Evolutionary conservation across 495 filamentous ascomycete genomes (phyloP).

Genomic region (Aspergillus panamensis): DNA sequence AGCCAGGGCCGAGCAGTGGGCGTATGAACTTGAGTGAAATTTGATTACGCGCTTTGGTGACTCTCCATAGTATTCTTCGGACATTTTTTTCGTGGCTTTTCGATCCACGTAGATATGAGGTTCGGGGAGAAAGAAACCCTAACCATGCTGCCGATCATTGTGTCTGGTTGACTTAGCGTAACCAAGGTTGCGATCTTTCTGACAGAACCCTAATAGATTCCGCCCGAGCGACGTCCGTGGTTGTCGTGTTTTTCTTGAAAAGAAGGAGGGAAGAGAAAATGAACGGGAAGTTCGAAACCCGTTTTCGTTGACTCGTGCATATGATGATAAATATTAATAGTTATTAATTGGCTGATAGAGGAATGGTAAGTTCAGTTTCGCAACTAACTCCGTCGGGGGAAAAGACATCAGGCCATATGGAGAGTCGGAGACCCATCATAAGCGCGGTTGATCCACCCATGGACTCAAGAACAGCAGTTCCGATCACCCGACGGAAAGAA

Average conservation of each 20-base stretch:
- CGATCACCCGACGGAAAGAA: background rate
- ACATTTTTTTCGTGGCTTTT: background rate
- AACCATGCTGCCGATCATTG: constrained; percentile 1
- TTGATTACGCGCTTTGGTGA: too few relatives aligned
- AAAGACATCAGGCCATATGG: background rate
- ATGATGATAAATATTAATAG: background rate
- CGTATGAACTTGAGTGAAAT: too few relatives aligned
- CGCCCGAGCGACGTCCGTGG: background rate
- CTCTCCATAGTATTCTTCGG: background rate
- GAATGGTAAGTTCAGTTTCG: background rate
- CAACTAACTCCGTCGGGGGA: background rate
- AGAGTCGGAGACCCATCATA: background rate
- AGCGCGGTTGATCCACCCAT: background rate
- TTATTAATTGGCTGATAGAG: background rate
- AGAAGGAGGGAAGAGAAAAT: background rate
- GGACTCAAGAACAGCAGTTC: constrained; percentile 2
- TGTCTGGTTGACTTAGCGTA: background rate
- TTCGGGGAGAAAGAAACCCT: background rate
- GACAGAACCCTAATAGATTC: background rate
- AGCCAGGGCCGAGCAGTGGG: too few relatives aligned
- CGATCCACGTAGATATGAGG: background rate
- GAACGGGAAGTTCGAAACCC: background rate
- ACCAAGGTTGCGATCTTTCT: background rate
- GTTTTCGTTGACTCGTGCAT: background rate
- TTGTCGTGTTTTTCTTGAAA: background rate